Evolutionary conservation across 345 rosid genomes (phyloP), one percentile per base, ranked within the genome.

Genomic region (Salix exigua): DNA sequence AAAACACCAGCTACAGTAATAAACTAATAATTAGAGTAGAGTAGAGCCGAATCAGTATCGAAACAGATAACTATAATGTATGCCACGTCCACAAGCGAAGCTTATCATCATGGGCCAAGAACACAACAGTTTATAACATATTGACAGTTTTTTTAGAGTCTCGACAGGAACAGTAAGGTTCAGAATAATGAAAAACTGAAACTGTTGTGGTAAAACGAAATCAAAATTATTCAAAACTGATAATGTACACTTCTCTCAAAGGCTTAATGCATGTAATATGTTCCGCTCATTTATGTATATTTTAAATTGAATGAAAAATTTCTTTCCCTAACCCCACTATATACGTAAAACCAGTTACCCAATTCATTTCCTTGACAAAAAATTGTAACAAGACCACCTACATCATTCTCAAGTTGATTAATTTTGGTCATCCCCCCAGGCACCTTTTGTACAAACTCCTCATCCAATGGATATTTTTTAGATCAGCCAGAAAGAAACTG

Each of bases 241-340:
- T 85, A 85, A 91, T 90, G 88, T 94, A 92, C 98, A 92, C 33
- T 82, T 86, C 71, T 26, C 72, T 73, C 64, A 75, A 33, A n/a
- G 44, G 76, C 81, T 61, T 76, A 75, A 26, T 78, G 81, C 79
- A 85, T 75, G 66, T 58, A 81, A 74, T 71, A 63, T 7, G 38
- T 63, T 65, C 69, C 7, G 68, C 80, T 82, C 82, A 16, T 66
- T 72, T 80, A 70, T 78, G 62, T 78, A 75, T 81, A 73, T 79
- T 76, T 65, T 61, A 48, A 72, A 83, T 79, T 71, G 69, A 77
- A 83, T 73, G 77, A 55, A 75, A 48, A 77, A 70, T 77, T 81
- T 35, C 74, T 72, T 48, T 25, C 37, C 33, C 82, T 75, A 75
- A 83, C 82, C 82, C 83, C 73, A 79, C 84, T 86, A 82, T 88